Conservation (phyloP, 768 basidiomycete species). For the Russula emetica region DNA sequence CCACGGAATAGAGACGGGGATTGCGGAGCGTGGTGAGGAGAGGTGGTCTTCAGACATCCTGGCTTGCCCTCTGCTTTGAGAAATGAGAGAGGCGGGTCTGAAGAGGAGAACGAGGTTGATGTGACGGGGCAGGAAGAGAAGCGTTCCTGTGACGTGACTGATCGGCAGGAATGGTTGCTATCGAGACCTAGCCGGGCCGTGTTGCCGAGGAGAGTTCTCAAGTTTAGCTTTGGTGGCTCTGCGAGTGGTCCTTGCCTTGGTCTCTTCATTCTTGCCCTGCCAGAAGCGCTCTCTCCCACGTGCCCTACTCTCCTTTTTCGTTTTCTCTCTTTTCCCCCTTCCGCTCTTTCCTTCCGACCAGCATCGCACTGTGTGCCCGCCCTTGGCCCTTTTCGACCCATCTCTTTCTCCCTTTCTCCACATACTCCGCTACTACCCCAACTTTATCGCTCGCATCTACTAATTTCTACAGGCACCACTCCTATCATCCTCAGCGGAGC, state of each 20-base stretch:
- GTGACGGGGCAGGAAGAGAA: slow-evolving; percentile 42
- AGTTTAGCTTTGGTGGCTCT: neutral
- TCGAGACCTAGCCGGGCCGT: neutral
- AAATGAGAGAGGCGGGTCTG: slow-evolving; percentile 45
- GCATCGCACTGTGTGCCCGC: slow-evolving; percentile 21
- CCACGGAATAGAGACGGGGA: slow-evolving; percentile 66
- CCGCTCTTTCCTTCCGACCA: slow-evolving; percentile 17
- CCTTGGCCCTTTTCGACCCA: neutral
- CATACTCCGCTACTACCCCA: neutral
- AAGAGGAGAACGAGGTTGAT: slow-evolving; percentile 77
- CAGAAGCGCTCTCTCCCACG: slow-evolving; percentile 12
- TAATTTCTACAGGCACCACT: neutral
- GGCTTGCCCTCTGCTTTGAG: slow-evolving; percentile 58
- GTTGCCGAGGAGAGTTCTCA: neutral
- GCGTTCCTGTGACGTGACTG: slow-evolving; percentile 15
- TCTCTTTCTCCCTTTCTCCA: neutral
- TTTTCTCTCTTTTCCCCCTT: slow-evolving; percentile 10
- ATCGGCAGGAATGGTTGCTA: neutral
- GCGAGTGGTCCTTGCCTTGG: neutral
- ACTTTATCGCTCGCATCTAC: neutral
- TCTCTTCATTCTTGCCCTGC: neutral
- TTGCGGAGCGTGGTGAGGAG: slow-evolving; percentile 58
- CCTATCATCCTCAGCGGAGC: neutral
- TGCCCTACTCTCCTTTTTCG: slow-evolving; percentile 10
- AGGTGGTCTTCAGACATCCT: slow-evolving; percentile 64